A percentile compares a stretch with the other conserved stretches of the same genome.
Evolutionary conservation across 2,329 filamentous ascomycete species (phyloP).

Genomic region (Hymenotorrendiella dingleyae): DNA sequence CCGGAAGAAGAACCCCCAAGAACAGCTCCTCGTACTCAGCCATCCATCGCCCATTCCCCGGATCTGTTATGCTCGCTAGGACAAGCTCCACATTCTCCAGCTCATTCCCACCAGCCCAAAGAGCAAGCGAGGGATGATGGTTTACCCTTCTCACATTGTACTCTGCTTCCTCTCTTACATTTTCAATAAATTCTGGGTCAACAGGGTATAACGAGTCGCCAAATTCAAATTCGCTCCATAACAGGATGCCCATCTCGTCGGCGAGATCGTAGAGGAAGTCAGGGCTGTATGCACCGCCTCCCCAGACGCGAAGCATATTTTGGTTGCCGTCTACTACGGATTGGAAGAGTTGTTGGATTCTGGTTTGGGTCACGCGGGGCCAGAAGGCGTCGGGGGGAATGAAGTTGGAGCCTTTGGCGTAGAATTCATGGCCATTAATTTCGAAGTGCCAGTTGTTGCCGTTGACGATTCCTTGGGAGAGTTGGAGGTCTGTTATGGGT

Average conservation of each 20-base stretch:
- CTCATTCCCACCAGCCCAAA: slow-evolving; percentile 54
- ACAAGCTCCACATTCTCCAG: slow-evolving; percentile 47
- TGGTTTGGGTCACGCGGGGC: slow-evolving; percentile 48
- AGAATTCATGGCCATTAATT: slow-evolving; percentile 58
- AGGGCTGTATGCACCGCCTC: slow-evolving; percentile 52
- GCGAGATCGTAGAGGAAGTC: slow-evolving; percentile 59
- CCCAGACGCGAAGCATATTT: slow-evolving; percentile 60
- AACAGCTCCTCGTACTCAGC: slow-evolving; percentile 53
- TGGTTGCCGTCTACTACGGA: slow-evolving; percentile 52
- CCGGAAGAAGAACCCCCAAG: slow-evolving; percentile 46
- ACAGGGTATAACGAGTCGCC: slow-evolving; percentile 55
- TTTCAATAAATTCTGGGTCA: slow-evolving; percentile 46
- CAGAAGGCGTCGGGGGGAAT: slow-evolving; percentile 44
- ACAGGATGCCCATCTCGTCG: slow-evolving; percentile 53
- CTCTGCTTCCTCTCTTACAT: slow-evolving; percentile 47
- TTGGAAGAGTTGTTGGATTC: slow-evolving; percentile 48
- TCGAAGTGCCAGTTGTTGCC: slow-evolving; percentile 60
- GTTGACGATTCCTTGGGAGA: slow-evolving; percentile 47
- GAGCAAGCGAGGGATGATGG: slow-evolving; percentile 50
- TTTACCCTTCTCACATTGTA: slow-evolving; percentile 58
- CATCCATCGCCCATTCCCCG: slow-evolving; percentile 21
- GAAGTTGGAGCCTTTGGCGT: slow-evolving; percentile 58
- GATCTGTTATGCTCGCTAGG: slow-evolving; percentile 29
- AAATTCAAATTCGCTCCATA: slow-evolving; percentile 61
- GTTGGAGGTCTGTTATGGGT: slow-evolving; percentile 47